A percentile compares a stretch with the other conserved stretches of the same genome.
Evolutionary conservation across 2,329 filamentous ascomycete species (phyloP).

Genomic region (Triangularia verruculosa): DNA sequence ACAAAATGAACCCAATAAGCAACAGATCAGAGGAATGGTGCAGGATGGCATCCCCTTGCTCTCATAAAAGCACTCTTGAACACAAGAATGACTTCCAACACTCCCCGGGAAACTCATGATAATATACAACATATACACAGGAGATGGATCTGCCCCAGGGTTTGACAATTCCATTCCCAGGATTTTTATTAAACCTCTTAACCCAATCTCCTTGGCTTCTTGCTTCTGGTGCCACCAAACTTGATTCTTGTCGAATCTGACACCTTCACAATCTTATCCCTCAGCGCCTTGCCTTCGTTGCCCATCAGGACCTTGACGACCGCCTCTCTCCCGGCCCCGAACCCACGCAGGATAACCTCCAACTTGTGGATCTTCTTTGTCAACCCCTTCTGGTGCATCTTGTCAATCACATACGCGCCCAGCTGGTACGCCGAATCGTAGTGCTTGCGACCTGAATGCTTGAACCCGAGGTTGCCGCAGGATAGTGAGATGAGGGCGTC

Average conservation of each 20-base stretch:
- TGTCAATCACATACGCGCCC: constrained; percentile 75
- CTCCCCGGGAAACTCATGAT: neutral
- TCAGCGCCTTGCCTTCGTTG: constrained; percentile 73
- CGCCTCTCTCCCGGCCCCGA: constrained; percentile 82
- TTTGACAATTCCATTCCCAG: neutral
- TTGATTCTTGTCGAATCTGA: constrained; percentile 87
- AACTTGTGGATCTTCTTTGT: constrained; percentile 71
- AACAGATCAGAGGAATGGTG: neutral
- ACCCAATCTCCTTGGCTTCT: constrained; percentile 77
- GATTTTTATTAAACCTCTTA: constrained; percentile 31
- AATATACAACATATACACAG: constrained; percentile 10
- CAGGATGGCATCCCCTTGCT: too few relatives aligned
- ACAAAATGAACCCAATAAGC: neutral
- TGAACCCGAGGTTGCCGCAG: constrained; percentile 87
- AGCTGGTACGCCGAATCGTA: constrained; percentile 95
- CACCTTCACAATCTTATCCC: constrained; percentile 72
- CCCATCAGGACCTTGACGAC: constrained; percentile 86
- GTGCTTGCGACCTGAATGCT: constrained; percentile 71
- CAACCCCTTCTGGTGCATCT: constrained; percentile 79
- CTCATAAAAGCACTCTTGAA: neutral
- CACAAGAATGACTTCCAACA: neutral
- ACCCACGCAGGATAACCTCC: constrained; percentile 81
- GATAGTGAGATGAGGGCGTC: constrained; percentile 77
- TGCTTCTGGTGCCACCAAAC: constrained; percentile 90
- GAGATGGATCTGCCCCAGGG: neutral